phyloP scores from a whole-genome alignment of 2,329 filamentous ascomycete genomes.

The Westerdykella aurantiaca region DNA sequence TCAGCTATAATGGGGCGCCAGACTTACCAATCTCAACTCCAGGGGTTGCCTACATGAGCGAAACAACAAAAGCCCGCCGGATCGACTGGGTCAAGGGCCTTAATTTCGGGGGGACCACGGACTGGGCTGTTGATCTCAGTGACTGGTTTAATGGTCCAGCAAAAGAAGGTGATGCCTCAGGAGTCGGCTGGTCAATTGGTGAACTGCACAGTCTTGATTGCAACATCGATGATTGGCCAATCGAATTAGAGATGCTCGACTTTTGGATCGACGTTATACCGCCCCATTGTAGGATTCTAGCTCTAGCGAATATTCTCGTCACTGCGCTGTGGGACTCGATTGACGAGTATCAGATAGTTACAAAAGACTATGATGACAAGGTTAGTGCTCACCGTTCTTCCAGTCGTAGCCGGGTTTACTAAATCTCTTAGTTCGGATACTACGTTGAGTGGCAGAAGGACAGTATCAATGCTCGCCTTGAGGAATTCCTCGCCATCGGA shows the following conservation, averaged over 20 bases:
- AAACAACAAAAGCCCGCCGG: constrained; percentile 1
- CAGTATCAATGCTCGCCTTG: neutral
- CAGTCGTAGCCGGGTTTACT: neutral
- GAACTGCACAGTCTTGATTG: neutral
- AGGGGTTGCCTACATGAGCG: constrained; percentile 5
- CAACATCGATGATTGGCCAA: neutral
- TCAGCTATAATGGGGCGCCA: too few species aligned
- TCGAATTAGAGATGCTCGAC: neutral
- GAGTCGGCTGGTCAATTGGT: neutral
- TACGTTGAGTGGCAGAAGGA: neutral
- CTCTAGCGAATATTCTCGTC: neutral
- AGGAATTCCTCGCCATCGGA: neutral
- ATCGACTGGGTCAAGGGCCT: constrained; percentile 1
- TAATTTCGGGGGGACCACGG: constrained; percentile 18
- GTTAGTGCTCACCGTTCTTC: neutral
- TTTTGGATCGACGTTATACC: neutral
- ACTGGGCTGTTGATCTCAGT: constrained; percentile 34
- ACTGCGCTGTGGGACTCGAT: neutral
- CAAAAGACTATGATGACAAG: neutral
- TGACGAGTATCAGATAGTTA: neutral
- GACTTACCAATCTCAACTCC: too few species aligned
- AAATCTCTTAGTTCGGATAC: neutral
- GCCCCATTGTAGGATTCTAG: neutral
- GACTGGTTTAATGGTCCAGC: neutral
- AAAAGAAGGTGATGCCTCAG: neutral